Evolutionary conservation across 1,139 yeast species (phyloP).

Genomic region (Pneumocystis oryctolagi): DNA sequence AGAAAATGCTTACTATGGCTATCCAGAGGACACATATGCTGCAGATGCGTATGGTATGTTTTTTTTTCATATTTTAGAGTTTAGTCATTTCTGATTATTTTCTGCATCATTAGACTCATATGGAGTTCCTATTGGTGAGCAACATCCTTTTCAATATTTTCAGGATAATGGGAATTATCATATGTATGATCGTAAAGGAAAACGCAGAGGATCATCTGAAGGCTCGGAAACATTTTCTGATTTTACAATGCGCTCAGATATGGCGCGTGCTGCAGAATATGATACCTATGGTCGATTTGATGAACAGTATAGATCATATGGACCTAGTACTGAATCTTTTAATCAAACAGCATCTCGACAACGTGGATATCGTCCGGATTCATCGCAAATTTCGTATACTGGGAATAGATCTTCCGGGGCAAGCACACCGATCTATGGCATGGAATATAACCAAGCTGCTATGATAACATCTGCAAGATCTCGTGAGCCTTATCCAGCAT

Average conservation of each 20-base stretch:
- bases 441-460: slow-evolving; percentile 50
- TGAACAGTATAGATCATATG: slow-evolving; percentile 20
- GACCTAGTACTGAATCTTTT: slow-evolving; percentile 22
- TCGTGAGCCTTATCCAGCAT: slow-evolving; percentile 85
- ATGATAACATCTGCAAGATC: slow-evolving; percentile 25
- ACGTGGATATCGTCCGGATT: slow-evolving; percentile 20
- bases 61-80: not conserved
- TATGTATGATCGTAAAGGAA: slow-evolving; percentile 15
- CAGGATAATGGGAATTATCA: slow-evolving; percentile 14
- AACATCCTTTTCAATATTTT: slow-evolving; percentile 15
- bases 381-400: slow-evolving; percentile 39
- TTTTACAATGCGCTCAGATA: slow-evolving; percentile 32
- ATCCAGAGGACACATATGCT: slow-evolving; percentile 24
- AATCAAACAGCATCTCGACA: slow-evolving; percentile 21
- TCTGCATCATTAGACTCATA: slow-evolving; percentile 14
- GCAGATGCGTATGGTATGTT: slow-evolving; percentile 23
- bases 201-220: slow-evolving; percentile 24
- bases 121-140: slow-evolving; percentile 17
- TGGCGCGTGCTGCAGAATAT: slow-evolving; percentile 26
- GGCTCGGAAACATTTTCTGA: slow-evolving; percentile 31
- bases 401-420: slow-evolving; percentile 88
- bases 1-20: slow-evolving; percentile 13
- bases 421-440: slow-evolving; percentile 88
- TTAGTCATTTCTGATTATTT: not conserved
- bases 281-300: slow-evolving; percentile 29